Evolutionary conservation across 78 protist genomes (phyloP), one percentile per base, ranked within the genome.

Genomic region (Dictyostelium firmibasis): DNA sequence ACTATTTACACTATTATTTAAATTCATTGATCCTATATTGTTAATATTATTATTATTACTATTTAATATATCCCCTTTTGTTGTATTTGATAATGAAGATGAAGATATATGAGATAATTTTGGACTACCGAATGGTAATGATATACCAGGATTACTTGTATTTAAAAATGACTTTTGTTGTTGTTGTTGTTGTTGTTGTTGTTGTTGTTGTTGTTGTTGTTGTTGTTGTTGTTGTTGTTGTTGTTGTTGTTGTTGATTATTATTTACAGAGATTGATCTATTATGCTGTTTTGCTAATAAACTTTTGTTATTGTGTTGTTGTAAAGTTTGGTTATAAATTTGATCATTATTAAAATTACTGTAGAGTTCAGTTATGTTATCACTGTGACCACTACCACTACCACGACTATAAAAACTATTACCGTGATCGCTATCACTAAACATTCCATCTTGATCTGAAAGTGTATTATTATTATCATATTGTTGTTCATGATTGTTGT

Each of bases 371-470:
- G 31, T 33, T 14, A 27, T 74, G 13, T 18, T 33, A 72, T 72
- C 36, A 20, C 41, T 74, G 14, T 18, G n/a, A 20, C 36, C 27
- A 35, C 53, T 74, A 18, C 36, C 41, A 74, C 44, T 74, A 14
- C 27, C 36, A 20, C 36, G 36, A 74, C 44, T 72, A 27, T 27
- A 27, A 72, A 33, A 27, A 72, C 47, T 35, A 35, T 74, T 33
- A 67, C 75, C 75, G n/a, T n/a, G n/a, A 27, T 27, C 75, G 27
- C 75, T 67, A 67, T 67, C 67, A 57, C 67, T 67, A 67, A 67
- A 67, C 18, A 67, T 27, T 67, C 9, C 31, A 27, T 67, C 75
- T 67, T 67, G 75, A 27, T 67, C 75, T 67, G 75, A 67, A 67
- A 57, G 20, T 57, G 67, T 57, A 29, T 69, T 69, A 29, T 74